These are phyloP conservation scores for Tetrapisispora fleetii DNA, from an alignment of 805 yeast genomes.

Conservation along the genomic window DNA sequence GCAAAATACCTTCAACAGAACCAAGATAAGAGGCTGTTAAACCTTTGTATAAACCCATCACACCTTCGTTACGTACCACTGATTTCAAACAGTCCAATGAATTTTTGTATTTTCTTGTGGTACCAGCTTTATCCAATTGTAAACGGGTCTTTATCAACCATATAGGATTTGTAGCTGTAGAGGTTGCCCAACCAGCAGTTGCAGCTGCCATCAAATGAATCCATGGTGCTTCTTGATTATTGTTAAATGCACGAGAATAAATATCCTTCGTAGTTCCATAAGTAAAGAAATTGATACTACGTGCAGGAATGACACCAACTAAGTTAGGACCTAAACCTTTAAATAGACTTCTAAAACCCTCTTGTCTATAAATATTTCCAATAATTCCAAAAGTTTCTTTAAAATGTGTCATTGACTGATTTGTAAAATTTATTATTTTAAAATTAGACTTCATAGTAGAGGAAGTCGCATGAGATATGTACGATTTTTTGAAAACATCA, in stretches of 20 bases:
- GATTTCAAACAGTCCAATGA: slow-evolving; percentile 75
- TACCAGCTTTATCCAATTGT: slow-evolving; percentile 73
- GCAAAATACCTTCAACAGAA: slow-evolving; percentile 83
- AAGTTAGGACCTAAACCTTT: slow-evolving; percentile 94
- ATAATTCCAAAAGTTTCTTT: slow-evolving; percentile 72
- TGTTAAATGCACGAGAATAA: slow-evolving; percentile 53
- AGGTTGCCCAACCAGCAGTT: slow-evolving; percentile 85
- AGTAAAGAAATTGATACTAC: slow-evolving; percentile 92
- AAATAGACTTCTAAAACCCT: slow-evolving; percentile 81
- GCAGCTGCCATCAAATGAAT: slow-evolving; percentile 82
- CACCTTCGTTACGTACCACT: slow-evolving; percentile 67
- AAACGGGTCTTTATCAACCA: slow-evolving; percentile 94
- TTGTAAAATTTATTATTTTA: slow-evolving; percentile 25
- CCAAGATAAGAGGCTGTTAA: slow-evolving; percentile 90
- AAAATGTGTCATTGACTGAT: slow-evolving; percentile 59
- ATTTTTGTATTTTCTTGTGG: slow-evolving; percentile 59
- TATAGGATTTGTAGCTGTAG: slow-evolving; percentile 95
- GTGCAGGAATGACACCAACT: slow-evolving; percentile 96
- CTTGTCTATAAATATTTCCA: slow-evolving; percentile 54
- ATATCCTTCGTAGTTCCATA: slow-evolving; percentile 88
- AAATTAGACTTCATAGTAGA: slow-evolving; percentile 2
- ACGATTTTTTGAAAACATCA: slow-evolving; percentile 59
- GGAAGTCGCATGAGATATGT: slow-evolving; percentile 27
- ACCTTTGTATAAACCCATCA: slow-evolving; percentile 77
- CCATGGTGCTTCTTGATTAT: slow-evolving; percentile 72